Evolutionary conservation across 441 rosid genomes (phyloP).

Genomic region (Theobroma grandiflorum): DNA sequence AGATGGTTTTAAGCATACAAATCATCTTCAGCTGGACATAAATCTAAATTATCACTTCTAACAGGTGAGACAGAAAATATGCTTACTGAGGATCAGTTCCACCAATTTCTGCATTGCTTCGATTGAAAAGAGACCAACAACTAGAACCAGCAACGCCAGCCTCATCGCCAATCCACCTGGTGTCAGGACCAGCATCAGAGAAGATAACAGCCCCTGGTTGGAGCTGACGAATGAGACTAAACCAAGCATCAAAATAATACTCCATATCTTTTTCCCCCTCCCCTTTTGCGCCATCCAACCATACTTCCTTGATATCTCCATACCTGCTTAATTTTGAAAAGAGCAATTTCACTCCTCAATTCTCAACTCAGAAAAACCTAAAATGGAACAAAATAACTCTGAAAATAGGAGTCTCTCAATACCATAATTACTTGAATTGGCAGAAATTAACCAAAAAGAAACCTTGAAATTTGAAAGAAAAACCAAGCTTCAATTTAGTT

Average conservation of each 20-base stretch:
- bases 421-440: not conserved
- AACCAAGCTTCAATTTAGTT: not conserved
- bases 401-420: not conserved
- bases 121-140: conserved; percentile 91
- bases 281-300: conserved; percentile 88
- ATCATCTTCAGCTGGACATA: not conserved
- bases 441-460: not conserved
- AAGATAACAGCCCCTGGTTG: conserved; percentile 84
- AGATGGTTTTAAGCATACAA: not conserved
- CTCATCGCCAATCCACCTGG: conserved; percentile 89
- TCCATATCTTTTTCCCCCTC: conserved; percentile 82
- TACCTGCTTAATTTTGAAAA: conserved; percentile 52
- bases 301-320: conserved; percentile 85
- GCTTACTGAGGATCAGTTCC: conserved; percentile 66
- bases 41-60: not conserved
- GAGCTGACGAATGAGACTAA: conserved; percentile 76
- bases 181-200: conserved; percentile 91
- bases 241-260: conserved; percentile 80
- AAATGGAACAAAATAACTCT: not conserved
- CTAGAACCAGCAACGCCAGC: conserved; percentile 69
- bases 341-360: not conserved
- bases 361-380: conserved; percentile 1
- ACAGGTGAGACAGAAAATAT: not conserved
- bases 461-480: not conserved
- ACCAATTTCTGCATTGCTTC: conserved; percentile 65